Evolutionary conservation across 805 yeast genomes (phyloP), one percentile per base, ranked within the genome.

Genomic region (Candida xiaguanensis): DNA sequence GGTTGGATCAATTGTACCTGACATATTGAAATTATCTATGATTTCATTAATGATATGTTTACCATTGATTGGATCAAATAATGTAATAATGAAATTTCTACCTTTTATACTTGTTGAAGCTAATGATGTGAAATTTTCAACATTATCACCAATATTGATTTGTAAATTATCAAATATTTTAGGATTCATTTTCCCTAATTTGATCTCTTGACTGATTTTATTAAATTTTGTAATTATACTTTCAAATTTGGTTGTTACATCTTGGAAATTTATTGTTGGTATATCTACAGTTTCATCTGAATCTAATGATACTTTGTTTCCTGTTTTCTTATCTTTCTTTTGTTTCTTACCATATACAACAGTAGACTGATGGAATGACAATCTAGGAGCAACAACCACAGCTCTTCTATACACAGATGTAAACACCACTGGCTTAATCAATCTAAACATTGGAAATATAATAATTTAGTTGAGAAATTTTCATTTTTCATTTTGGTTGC

Each of bases 1-100:
- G 39, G 76, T 67, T 1, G 85, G 77, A 43, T 87, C 90, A 16
- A 69, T 70, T 54, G 84, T 90, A 1, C 98, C 95, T 43, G 82
- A 87, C 70, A 91, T 61, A 52, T 85, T 85, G 55, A 86, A 63
- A 8, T 77, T 75, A 1, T 76, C 82, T 43, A 87, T 58, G 14
- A 91, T 79, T 0, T 90, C 72, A 38, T 88, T 80, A 20, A 84
- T 73, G 20, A 91, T 75, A 44, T 75, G 72, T 50, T 86, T 83
- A 28, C 78, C 72, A 48, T 85, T 74, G 37, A 71, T 72, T 5
- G 95, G 95, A 53, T 91, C 96, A 59, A 83, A 91, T 2, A 89
- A 90, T 0, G 96, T 88, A n/a, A 91, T 77, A 23, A 76, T 61
- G 38, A 87, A 67, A 48, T 78, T 71, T 50, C 85, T 74, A 5